Evolutionary conservation across 805 yeast species (phyloP), one percentile per base, ranked within the genome.

Genomic region (Barnettozyma californica): DNA sequence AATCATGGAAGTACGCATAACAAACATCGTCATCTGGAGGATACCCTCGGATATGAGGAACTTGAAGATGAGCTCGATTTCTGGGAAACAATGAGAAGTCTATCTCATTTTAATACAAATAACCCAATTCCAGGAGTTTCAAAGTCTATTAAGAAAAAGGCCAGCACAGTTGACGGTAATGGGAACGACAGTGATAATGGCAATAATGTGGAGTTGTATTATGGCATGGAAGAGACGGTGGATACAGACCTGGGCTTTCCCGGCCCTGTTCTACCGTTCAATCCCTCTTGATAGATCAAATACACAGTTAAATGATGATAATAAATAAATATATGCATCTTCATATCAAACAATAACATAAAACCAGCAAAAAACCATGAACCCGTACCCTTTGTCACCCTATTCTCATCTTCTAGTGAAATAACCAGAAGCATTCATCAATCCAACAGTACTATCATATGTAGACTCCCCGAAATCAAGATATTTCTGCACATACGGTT

Each of bases 381-480:
- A 21, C 19, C 20, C 16, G 29, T 38, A 26, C 27, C 33, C 16
- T 13, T 29, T 13, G 31, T 27, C 31, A 11, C 31, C 16, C 33
- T 13, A 29, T 11, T 29, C 21, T 38, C 18, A 38, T 23, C 41
- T 78, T 57, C 89, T 76, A 43, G 69, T 80, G 65, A 91, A 94
- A 67, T 84, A 88, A 18, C 78, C 76, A 1, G 96, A 86, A 7
- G 83, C 73, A 38, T 83, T 79, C 72, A 89, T 76, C 54, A 80
- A 72, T 4, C 86, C 84, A 10, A 85, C 83, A 19, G 84, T 71
- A 47, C 79, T 76, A 61, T 90, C 96, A 55, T 84, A 81, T 2
- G 85, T 68, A 65, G 81, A 80, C 61, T 94, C 99, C n/a, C 99
- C 99, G 26, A 83, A 62, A 45, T 81, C 85, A 53, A 94, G 74